phyloP scores from a whole-genome alignment of 2,329 filamentous ascomycete genomes.

The Thielaviopsis ethacetica region DNA sequence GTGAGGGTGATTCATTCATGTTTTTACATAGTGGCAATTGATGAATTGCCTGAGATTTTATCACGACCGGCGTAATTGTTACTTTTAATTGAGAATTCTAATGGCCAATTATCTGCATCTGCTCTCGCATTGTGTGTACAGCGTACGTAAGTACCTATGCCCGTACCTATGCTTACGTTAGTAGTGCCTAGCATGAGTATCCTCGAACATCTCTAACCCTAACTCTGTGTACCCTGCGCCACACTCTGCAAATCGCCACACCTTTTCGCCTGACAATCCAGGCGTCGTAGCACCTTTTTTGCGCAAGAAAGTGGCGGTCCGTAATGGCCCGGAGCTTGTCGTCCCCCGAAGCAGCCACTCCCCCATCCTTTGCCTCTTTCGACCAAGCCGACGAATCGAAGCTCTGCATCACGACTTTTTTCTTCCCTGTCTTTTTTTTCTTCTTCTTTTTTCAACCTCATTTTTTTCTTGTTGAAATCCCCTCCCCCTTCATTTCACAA shows the following conservation, averaged over 20 bases:
- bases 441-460: neutral
- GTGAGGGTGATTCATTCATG: neutral
- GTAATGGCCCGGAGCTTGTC: constrained; percentile 6
- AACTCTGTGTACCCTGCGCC: neutral
- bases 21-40: neutral
- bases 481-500: constrained; percentile 1
- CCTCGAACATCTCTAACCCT: neutral
- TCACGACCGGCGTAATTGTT: no score
- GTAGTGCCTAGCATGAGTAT: no score
- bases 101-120: no score
- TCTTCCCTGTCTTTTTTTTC: neutral
- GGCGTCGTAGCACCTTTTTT: constrained; percentile 1
- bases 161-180: no score
- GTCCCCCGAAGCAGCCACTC: neutral
- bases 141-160: no score
- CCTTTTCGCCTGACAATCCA: constrained; percentile 6
- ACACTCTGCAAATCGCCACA: neutral
- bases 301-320: constrained; percentile 1
- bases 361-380: neutral
- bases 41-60: no score
- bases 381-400: neutral
- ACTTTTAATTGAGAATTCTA: no score
- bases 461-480: neutral
- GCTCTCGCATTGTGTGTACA: no score
- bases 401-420: neutral